Percentiles rank a stretch among this genome's conserved stretches.
Conservation (phyloP, 495 filamentous ascomycete species). For the Penicillium robsamsonii region DNA sequence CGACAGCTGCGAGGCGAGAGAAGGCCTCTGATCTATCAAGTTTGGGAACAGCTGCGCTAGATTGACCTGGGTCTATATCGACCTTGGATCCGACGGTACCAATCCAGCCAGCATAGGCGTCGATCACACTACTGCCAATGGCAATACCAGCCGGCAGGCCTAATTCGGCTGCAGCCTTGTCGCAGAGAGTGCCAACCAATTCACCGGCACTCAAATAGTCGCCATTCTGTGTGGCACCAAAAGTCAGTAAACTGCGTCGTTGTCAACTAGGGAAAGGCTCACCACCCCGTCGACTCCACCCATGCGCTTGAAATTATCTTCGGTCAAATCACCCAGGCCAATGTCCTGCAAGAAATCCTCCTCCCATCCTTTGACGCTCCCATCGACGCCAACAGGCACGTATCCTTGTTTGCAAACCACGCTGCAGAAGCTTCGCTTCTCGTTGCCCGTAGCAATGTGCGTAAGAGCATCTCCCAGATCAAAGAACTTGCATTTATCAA, state of each 20-base stretch:
- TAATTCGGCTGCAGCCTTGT: slow-evolving; percentile 77
- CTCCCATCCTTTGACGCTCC: slow-evolving; percentile 97
- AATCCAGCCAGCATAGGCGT: slow-evolving; percentile 98
- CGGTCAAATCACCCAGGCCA: slow-evolving; percentile 73
- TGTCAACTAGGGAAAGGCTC: slow-evolving; percentile 47
- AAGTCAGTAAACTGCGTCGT: slow-evolving; percentile 10
- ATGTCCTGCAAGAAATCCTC: slow-evolving; percentile 86
- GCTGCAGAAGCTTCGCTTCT: slow-evolving; percentile 89
- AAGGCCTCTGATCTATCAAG: slow-evolving; percentile 91
- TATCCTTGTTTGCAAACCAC: slow-evolving; percentile 95
- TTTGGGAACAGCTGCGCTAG: slow-evolving; percentile 57
- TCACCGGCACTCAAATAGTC: slow-evolving; percentile 88
- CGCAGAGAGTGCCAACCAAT: slow-evolving; percentile 76
- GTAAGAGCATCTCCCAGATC: slow-evolving; percentile 92
- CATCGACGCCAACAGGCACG: slow-evolving; percentile 92
- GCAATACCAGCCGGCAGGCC: slow-evolving; percentile 87
- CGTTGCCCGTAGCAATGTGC: slow-evolving; percentile 90
- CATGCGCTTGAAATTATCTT: slow-evolving; percentile 86
- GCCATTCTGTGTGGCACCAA: slow-evolving; percentile 65
- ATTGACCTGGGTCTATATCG: slow-evolving; percentile 57
- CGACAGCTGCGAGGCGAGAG: slow-evolving; percentile 88
- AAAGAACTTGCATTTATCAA: slow-evolving; percentile 91
- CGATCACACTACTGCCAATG: slow-evolving; percentile 93
- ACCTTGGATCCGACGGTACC: slow-evolving; percentile 98
- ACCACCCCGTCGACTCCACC: slow-evolving; percentile 93